Evolutionary conservation across 192 early-diverging fungal genomes (phyloP), one percentile per base, ranked within the genome.

Genomic region (Podila clonocystis): DNA sequence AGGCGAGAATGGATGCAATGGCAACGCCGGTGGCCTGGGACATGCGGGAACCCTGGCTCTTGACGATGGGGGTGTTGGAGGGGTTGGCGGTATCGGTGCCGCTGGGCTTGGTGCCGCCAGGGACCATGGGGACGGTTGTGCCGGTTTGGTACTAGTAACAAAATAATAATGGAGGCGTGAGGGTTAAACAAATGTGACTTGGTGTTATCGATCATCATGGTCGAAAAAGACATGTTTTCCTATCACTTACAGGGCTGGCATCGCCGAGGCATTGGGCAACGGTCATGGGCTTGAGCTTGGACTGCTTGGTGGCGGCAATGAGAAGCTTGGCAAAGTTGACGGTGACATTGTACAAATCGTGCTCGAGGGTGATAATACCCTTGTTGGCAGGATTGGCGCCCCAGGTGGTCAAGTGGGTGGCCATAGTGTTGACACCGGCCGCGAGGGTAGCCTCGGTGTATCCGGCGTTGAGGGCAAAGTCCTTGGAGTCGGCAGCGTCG

Each of bases 321-420:
- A 84, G 34, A 36, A 72, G 67, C 58, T 84, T 77, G 31, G 82
- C 86, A 72, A 73, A 69, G 29, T 79, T 67, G 31, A 87, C 80
- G 13, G 85, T 84, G 31, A 62, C 65, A 4, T 73, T 28, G 36
- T 87, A 87, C 3, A 86, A 62, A 67, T 89, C 86, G 55, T 89
- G 88, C 73, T 89, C 82, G 50, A 89, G 82, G 19, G 85, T 87
- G 49, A 88, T 80, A 64, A 85, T 82, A 58, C 87, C 87, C 28
- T 67, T 67, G 62, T 49, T 41, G 50, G 72, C 65, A 24, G 72
- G 72, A n/a, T 69, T 13, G 41, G 82, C 83, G 26, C 62, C 80
- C 11, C 74, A 74, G 49, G 72, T 67, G 73, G 22, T 76, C 63
- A 71, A 72, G 63, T 17, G 30, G 45, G 50, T 55, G 4, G 58